Percentiles rank a stretch among this genome's conserved stretches.
Conservation (phyloP, 2,329 filamentous ascomycete species). For the Hypoxylon sp. region DNA sequence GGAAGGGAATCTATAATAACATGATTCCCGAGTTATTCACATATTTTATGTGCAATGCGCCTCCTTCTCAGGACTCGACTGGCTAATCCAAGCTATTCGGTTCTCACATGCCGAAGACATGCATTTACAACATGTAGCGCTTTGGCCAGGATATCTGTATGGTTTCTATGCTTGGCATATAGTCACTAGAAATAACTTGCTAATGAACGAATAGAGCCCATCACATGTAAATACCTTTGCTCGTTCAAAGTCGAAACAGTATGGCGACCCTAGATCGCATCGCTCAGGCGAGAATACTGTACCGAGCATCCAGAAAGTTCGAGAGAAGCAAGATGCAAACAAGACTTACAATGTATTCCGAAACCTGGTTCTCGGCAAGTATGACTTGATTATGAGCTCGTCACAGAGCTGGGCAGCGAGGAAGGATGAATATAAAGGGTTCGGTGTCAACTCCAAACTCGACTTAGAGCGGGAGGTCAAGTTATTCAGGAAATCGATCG, state of each 20-base stretch:
- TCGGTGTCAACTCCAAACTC: conserved; percentile 50
- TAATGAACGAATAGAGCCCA: too few species aligned
- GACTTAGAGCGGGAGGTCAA: conserved; percentile 56
- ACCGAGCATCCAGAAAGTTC: not conserved
- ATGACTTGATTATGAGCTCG: conserved; percentile 48
- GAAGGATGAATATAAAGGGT: conserved; percentile 44
- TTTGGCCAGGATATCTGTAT: too few species aligned
- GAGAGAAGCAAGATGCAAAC: conserved; percentile 3
- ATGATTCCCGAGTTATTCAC: conserved; percentile 37
- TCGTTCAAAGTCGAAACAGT: not conserved
- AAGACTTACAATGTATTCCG: conserved; percentile 41
- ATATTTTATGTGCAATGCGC: conserved; percentile 41
- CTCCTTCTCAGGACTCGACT: conserved; percentile 37
- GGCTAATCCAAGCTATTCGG: conserved; percentile 39
- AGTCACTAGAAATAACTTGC: too few species aligned
- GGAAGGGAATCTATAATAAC: conserved; percentile 28
- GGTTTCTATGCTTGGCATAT: too few species aligned
- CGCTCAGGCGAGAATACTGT: not conserved
- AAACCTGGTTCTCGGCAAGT: conserved; percentile 42
- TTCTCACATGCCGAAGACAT: conserved; percentile 23
- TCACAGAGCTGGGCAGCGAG: conserved; percentile 40
- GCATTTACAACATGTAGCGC: conserved; percentile 1
- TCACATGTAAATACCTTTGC: not conserved
- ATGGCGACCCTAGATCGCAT: not conserved
- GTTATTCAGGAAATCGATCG: conserved; percentile 57